Evolutionary conservation across 495 filamentous ascomycete species (phyloP).

Genomic region (Penicillium malachiteum): DNA sequence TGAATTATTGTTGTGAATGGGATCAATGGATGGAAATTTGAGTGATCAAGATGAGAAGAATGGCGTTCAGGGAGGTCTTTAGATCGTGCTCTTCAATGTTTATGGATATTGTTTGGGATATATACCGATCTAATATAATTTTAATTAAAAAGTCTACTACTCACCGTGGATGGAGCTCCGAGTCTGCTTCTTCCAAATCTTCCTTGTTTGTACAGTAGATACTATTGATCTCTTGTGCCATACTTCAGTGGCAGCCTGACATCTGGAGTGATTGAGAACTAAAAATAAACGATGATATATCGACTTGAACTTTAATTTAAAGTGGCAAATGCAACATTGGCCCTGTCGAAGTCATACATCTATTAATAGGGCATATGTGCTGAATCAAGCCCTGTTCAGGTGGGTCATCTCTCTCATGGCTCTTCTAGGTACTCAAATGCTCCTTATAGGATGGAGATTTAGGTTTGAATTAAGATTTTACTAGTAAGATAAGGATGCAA

Average conservation of each 20-base stretch:
- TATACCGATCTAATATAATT: slow-evolving; percentile 19
- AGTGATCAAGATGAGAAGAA: slow-evolving; percentile 1
- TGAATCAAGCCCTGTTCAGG: slow-evolving; percentile 1
- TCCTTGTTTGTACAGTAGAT: neutral
- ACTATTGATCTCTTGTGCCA: no score
- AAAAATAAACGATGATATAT: slow-evolving; percentile 1
- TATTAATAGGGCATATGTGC: slow-evolving; percentile 9
- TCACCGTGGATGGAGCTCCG: neutral
- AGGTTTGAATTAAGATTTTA: slow-evolving; percentile 7
- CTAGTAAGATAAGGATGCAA: slow-evolving; percentile 11
- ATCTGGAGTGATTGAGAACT: no score
- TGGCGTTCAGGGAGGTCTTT: slow-evolving; percentile 17
- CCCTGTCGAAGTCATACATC: slow-evolving; percentile 3
- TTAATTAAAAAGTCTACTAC: slow-evolving; percentile 5
- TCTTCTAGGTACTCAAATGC: neutral
- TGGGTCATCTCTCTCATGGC: no score
- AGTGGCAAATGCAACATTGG: slow-evolving; percentile 18
- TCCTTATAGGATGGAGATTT: neutral
- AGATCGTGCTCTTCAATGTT: slow-evolving; percentile 9
- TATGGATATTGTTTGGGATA: slow-evolving; percentile 7
- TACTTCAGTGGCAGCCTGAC: no score
- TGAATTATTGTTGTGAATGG: neutral
- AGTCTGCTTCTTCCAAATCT: neutral
- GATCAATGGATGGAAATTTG: neutral
- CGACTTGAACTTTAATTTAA: slow-evolving; percentile 9